phyloP scores from a whole-genome alignment of 208 protist genomes.

The Balamuthia mandrillaris region DNA sequence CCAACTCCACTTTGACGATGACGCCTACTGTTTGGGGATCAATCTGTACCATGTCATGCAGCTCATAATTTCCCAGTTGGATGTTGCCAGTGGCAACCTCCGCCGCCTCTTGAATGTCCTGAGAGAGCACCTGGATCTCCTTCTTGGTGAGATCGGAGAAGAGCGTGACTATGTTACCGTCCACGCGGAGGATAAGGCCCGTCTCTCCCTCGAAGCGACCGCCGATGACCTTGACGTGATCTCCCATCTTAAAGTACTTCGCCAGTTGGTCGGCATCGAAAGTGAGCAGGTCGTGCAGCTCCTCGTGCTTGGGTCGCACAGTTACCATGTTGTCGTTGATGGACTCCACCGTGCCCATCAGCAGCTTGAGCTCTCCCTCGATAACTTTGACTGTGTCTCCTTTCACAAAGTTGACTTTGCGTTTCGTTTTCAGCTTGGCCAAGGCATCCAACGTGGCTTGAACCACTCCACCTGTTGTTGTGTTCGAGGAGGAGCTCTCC shows the following conservation, averaged over 20 bases:
- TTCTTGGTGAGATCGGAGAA: conserved; percentile 58
- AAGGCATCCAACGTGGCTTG: neutral
- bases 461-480: no score
- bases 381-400: conserved; percentile 66
- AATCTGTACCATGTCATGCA: conserved; percentile 70
- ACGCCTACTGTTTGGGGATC: conserved; percentile 58
- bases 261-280: conserved; percentile 49
- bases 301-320: conserved; percentile 41
- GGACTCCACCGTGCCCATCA: conserved; percentile 54
- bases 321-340: conserved; percentile 49
- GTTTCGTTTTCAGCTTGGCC: neutral
- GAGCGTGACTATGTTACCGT: conserved; percentile 49
- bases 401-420: conserved; percentile 36
- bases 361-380: conserved; percentile 62
- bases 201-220: conserved; percentile 66
- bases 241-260: conserved; percentile 68
- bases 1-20: conserved; percentile 66
- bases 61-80: conserved; percentile 56
- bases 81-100: conserved; percentile 48
- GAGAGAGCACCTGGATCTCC: conserved; percentile 56
- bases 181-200: conserved; percentile 62
- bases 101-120: conserved; percentile 60
- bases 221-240: conserved; percentile 65
- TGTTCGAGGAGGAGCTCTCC: neutral
- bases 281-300: conserved; percentile 38